Conservation (phyloP, 2,329 filamentous ascomycete species). For the Periconia sp. region DNA sequence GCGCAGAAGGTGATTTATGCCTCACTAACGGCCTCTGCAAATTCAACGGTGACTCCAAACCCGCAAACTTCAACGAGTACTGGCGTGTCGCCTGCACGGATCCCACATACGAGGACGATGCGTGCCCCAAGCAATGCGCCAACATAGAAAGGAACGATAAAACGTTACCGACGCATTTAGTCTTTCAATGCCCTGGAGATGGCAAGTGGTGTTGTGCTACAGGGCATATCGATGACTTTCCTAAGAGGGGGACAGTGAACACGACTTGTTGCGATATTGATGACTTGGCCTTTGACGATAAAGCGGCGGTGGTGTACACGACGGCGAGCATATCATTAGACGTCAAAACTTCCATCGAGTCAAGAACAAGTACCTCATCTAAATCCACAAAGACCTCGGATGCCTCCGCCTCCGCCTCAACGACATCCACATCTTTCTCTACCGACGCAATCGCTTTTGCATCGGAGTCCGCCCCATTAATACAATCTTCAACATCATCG, state of each 20-base stretch:
- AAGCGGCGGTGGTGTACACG: slow-evolving; percentile 1
- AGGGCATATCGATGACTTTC: neutral
- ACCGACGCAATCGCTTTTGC: no score
- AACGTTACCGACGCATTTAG: slow-evolving; percentile 1
- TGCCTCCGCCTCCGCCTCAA: neutral
- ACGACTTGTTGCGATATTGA: slow-evolving; percentile 8
- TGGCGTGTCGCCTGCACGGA: slow-evolving; percentile 22
- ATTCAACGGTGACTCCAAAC: slow-evolving; percentile 1
- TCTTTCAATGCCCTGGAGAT: slow-evolving; percentile 9
- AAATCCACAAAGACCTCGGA: neutral
- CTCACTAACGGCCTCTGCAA: slow-evolving; percentile 21
- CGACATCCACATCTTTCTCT: no score
- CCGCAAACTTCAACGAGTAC: slow-evolving; percentile 10
- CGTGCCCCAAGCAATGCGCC: slow-evolving; percentile 17
- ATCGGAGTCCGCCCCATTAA: no score
- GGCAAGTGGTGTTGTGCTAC: slow-evolving; percentile 12
- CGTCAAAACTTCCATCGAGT: neutral
- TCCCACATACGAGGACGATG: slow-evolving; percentile 11
- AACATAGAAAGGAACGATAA: slow-evolving; percentile 1
- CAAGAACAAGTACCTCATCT: neutral
- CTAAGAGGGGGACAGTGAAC: slow-evolving; percentile 2
- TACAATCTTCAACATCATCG: no score
- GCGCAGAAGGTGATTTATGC: slow-evolving; percentile 15
- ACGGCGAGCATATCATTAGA: neutral
- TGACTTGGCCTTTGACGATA: slow-evolving; percentile 1